Evolutionary conservation across 768 basidiomycete species (phyloP), one percentile per base, ranked within the genome.

Genomic region (Suillus decipiens): DNA sequence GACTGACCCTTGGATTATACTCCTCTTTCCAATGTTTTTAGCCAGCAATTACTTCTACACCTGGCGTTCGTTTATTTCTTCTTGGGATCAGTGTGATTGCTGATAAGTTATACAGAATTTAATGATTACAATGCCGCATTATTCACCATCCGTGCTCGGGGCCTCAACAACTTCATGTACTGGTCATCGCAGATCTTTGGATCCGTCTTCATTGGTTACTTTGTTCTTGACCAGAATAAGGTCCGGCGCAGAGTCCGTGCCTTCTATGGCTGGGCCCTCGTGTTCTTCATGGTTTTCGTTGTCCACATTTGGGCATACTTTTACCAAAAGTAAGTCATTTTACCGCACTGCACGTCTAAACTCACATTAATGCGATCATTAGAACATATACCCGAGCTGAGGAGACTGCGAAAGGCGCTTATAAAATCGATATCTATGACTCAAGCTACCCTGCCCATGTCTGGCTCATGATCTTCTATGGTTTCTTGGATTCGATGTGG

Each of bases 21-120:
- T 92, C 3, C 84, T 93, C 37, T 90, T 94, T 78, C 92, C 93
- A 37, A 89, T 93, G 88, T 93, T 93, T 75, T 84, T 92, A 61
- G 85, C 89, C 6, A 89, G 87, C 59, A 93, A 93, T 73, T 93
- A 89, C 85, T 92, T 92, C 77, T 92, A 90, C 70, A 86, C 91
- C 12, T 92, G 89, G 89, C 89, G 90, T 90, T 63, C 70, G 88
- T 78, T 19, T 42, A 63, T 36, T 15, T 47, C 2, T 34, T 39
- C 19, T 51, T 15, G 10, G 15, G 6, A 39, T 22, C 50, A n/a
- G 22, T 11, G 50, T 50, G 14, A 62, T 65, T 42, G 34, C 42
- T n/a, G 41, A 60, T 60, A 15, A 61, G 54, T 24, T 56, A 42
- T 68, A 64, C 64, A 91, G 89, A 93, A 76, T 93, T 93, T 77